Conservation (phyloP, 805 yeast species). For the Saccharomyces cerevisiae region DNA sequence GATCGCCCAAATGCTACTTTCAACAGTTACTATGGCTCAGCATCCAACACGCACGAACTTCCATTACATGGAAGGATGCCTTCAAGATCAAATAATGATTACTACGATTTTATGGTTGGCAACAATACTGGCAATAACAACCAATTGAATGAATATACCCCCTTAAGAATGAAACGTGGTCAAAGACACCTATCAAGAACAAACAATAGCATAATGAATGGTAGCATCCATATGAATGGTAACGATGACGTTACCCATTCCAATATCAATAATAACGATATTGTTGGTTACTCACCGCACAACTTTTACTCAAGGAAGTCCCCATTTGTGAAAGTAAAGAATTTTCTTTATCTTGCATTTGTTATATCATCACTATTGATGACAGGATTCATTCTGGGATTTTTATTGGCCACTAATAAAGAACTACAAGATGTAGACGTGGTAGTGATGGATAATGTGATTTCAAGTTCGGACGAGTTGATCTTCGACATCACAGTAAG, state of each 20-base stretch:
- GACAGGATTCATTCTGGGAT: slow-evolving; percentile 75
- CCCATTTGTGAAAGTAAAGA: slow-evolving; percentile 28
- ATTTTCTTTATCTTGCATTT: slow-evolving; percentile 30
- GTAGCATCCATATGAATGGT: neutral
- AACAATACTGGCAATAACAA: slow-evolving; percentile 2
- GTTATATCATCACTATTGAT: slow-evolving; percentile 43
- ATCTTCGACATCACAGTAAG: slow-evolving; percentile 69
- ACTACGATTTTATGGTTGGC: slow-evolving; percentile 1
- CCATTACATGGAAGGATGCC: neutral
- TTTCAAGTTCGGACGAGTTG: slow-evolving; percentile 77
- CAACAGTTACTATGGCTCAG: neutral
- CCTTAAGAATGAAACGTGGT: slow-evolving; percentile 7
- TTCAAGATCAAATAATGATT: neutral
- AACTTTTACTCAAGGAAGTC: slow-evolving; percentile 34
- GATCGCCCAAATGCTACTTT: neutral
- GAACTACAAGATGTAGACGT: slow-evolving; percentile 66
- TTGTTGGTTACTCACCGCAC: slow-evolving; percentile 39
- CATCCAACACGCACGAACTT: neutral
- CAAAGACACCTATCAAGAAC: neutral
- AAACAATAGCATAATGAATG: neutral
- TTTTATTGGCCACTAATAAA: slow-evolving; percentile 76
- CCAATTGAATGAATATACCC: slow-evolving; percentile 17
- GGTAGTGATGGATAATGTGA: slow-evolving; percentile 53
- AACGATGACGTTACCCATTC: neutral
- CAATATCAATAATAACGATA: neutral